Base-by-base conservation (phyloP, 2,329 filamentous ascomycete genomes). In the Hypomyces perniciosus region DNA sequence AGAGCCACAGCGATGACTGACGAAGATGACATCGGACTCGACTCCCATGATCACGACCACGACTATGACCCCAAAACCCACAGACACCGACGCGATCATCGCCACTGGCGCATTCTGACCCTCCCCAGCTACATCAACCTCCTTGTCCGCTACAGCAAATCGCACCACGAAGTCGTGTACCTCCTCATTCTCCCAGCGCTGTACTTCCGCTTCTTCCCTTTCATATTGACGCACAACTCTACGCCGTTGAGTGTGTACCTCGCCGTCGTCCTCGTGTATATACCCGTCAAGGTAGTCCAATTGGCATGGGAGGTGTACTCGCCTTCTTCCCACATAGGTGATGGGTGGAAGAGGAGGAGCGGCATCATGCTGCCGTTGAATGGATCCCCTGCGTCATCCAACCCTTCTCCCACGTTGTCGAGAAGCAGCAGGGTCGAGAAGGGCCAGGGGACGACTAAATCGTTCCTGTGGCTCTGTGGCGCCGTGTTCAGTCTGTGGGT, bases 161-260 rank as follows among this genome's bases (percentile, higher is more conserved):
- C 43, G 38, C 28, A 51, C 26, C 48, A 46, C 10, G 47, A 44
- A 4, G 13, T 37, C 44, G 33, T 43, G 37, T 51, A 46, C n/a
- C 48, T 53, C 4, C 12, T 53, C 27, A 3, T 39, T 20, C 31
- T 53, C 9, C 48, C 51, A 3, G 13, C 51, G 28, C 33, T 53
- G 4, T 53, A 53, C 44, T 50, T 53, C 7, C 51, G 51, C 33
- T 12, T 53, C 38, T 53, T 45, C n/a, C 51, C 51, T 7, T 29
- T 53, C 10, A 37, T 53, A 4, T 37, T 53, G 26, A 53, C 51
- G 26, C 51, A 53, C 46, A 53, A 53, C 31, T 53, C 51, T 5
- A 46, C 33, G 6, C 45, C 51, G 8, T 42, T 53, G 5, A 53
- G 51, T 38, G 31, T 51, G 29, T 53, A 51, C 29, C 51, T 53